These are phyloP conservation scores for Xanthoparmelia taractica DNA, from an alignment of 495 filamentous ascomycete species.

Conservation along the genomic window DNA sequence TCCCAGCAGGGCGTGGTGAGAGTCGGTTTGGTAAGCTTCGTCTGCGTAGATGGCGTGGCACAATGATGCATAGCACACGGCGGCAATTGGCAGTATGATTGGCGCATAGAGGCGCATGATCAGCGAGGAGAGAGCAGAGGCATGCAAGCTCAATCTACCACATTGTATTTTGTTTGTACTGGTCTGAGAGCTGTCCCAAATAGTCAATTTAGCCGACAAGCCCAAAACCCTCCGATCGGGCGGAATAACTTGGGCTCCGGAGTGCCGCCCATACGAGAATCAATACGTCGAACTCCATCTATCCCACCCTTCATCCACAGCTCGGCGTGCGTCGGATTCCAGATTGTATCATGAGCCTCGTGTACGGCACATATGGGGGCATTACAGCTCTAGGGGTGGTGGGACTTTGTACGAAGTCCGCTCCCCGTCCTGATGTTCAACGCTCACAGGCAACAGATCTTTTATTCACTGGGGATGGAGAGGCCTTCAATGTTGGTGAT, in stretches of 20 bases:
- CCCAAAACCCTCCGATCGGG: background rate
- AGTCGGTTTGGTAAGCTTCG: conserved; percentile 87
- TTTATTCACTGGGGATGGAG: conserved; percentile 93
- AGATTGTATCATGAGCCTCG: conserved; percentile 39
- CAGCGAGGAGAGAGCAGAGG: background rate
- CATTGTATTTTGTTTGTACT: background rate
- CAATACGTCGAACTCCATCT: background rate
- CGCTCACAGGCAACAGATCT: conserved; percentile 57
- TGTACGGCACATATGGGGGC: conserved; percentile 63
- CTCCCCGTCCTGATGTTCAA: conserved; percentile 33
- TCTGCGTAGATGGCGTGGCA: conserved; percentile 71
- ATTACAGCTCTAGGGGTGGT: conserved; percentile 69
- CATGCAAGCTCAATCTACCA: background rate
- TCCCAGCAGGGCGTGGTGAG: conserved; percentile 83
- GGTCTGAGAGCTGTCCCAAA: conserved; percentile 6
- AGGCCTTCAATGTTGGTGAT: conserved; percentile 82
- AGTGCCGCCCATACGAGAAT: background rate
- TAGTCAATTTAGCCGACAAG: background rate
- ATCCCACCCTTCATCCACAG: background rate
- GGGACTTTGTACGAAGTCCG: conserved; percentile 66
- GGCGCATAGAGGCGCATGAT: conserved; percentile 25
- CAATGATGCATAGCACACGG: conserved; percentile 30
- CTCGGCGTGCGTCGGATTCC: background rate
- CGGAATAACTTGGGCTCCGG: background rate
- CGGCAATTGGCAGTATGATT: conserved; percentile 9